phyloP scores from a whole-genome alignment of 805 yeast species.

The Zygosaccharomyces bailii region DNA sequence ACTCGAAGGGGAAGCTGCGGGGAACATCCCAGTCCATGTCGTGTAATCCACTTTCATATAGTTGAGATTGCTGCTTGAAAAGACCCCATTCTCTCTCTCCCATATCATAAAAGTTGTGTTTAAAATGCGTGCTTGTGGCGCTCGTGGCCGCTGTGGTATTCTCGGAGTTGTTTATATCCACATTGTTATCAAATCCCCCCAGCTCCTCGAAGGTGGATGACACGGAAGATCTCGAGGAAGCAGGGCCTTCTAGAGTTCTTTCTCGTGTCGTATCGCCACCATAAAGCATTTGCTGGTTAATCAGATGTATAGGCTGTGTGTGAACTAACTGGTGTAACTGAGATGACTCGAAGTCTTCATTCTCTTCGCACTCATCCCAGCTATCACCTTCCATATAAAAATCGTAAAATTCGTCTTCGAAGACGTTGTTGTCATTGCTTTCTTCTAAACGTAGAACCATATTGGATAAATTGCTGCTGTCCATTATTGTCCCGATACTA shows the following conservation, averaged over 20 bases:
- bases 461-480: conserved; percentile 2
- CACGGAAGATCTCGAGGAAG: conserved; percentile 5
- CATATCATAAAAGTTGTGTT: not conserved
- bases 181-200: not conserved
- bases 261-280: not conserved
- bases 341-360: conserved; percentile 14
- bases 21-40: conserved; percentile 5
- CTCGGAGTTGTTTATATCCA: not conserved
- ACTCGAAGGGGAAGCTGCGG: conserved; percentile 6
- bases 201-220: not conserved
- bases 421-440: not conserved
- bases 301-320: conserved; percentile 27
- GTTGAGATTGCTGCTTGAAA: conserved; percentile 2
- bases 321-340: conserved; percentile 22
- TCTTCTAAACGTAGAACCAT: conserved; percentile 4
- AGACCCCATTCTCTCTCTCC: not conserved
- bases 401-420: conserved; percentile 10
- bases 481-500: not conserved
- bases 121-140: conserved; percentile 5
- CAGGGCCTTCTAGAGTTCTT: not conserved
- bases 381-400: conserved; percentile 11
- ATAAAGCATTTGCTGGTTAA: conserved; percentile 13
- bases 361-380: conserved; percentile 10
- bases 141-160: conserved; percentile 5
- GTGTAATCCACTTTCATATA: not conserved